Evolutionary conservation across 257 asterid species (phyloP).

Genomic region (Solanum virginianum): DNA sequence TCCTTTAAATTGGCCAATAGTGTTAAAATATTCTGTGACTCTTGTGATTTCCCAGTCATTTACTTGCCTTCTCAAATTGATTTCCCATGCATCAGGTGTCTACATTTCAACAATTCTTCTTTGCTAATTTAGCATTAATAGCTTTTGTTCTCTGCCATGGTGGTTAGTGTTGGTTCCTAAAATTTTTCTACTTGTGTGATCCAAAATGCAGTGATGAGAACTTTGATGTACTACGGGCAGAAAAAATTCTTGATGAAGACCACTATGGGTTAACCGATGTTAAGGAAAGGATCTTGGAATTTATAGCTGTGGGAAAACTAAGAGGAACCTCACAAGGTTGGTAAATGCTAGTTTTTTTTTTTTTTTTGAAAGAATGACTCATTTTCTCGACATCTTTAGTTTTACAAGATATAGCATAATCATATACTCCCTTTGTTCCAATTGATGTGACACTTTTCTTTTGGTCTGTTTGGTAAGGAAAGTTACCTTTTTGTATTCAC

Average conservation of each 20-base stretch:
- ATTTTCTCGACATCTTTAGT: neutral
- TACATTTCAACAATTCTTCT: too few relatives aligned
- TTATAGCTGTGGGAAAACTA: conserved; percentile 96
- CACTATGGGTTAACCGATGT: conserved; percentile 96
- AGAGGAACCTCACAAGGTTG: conserved; percentile 98
- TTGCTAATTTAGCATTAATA: neutral
- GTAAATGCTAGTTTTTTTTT: neutral
- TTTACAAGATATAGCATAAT: neutral
- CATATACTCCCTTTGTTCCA: neutral
- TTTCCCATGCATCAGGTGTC: too few relatives aligned
- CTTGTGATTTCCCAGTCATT: too few relatives aligned
- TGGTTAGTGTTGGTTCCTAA: neutral
- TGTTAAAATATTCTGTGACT: too few relatives aligned
- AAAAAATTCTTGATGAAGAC: conserved; percentile 88
- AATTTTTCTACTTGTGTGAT: conserved; percentile 3
- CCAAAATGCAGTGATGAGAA: conserved; percentile 66
- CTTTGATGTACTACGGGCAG: conserved; percentile 79
- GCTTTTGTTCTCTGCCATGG: neutral
- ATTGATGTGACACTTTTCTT: neutral
- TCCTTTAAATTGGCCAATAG: too few relatives aligned
- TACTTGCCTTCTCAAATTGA: too few relatives aligned
- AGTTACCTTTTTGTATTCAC: neutral
- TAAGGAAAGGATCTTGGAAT: conserved; percentile 96
- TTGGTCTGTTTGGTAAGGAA: neutral
- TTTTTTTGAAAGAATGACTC: neutral